phyloP scores from a whole-genome alignment of 495 filamentous ascomycete species.

The Hypoxylon fuscum region DNA sequence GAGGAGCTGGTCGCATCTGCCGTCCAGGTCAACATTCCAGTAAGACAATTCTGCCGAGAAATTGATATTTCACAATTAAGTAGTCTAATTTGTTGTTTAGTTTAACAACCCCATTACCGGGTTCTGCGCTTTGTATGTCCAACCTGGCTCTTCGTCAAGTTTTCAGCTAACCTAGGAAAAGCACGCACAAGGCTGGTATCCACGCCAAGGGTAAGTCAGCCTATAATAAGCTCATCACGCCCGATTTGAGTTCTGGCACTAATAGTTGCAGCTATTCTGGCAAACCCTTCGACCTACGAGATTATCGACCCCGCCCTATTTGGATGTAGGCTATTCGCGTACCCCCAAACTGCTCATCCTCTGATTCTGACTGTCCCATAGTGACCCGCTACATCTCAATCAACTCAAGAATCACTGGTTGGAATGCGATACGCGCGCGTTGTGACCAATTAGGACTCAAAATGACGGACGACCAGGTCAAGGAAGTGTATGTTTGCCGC shows the following conservation, averaged over 20 bases:
- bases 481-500: too few relatives aligned
- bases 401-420: conserved; percentile 80
- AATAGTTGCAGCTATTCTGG: conserved; percentile 35
- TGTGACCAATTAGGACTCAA: conserved; percentile 79
- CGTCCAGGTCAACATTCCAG: conserved; percentile 78
- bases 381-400: conserved; percentile 91
- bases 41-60: too few relatives aligned
- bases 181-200: conserved; percentile 95
- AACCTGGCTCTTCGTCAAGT: not conserved
- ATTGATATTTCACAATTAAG: too few relatives aligned
- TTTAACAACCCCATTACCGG: conserved; percentile 84
- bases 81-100: too few relatives aligned
- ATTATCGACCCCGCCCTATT: conserved; percentile 94
- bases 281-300: conserved; percentile 79
- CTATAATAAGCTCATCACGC: too few relatives aligned
- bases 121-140: conserved; percentile 78
- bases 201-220: too few relatives aligned
- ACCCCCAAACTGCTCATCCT: too few relatives aligned
- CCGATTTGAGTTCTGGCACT: too few relatives aligned
- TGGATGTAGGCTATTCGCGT: too few relatives aligned
- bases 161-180: conserved; percentile 69
- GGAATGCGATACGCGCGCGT: conserved; percentile 94
- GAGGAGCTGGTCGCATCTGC: conserved; percentile 79
- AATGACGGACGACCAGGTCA: conserved; percentile 91
- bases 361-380: too few relatives aligned